Evolutionary conservation across 1,139 yeast species (phyloP), one percentile per base, ranked within the genome.

Genomic region (Blastobotrys raffinosifermentans): DNA sequence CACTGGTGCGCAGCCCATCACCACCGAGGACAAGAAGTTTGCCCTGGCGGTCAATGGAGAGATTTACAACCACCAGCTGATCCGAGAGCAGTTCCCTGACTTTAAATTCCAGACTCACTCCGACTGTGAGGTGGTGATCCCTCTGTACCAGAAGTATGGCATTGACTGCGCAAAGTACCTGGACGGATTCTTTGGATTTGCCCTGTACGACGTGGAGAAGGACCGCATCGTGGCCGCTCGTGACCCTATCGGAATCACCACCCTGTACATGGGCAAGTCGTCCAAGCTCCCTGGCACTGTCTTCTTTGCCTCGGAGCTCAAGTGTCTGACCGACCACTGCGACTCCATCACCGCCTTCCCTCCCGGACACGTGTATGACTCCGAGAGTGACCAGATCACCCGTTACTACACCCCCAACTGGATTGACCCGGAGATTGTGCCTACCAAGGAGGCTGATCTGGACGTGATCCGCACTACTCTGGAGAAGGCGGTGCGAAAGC

Each of bases 121-220:
- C 31, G 99, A 91, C 66, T 91, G 98, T 75, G 99, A 91, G 69
- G 91, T 95, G 40, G 89, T 91, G 65, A 86, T 91, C 52, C 98
- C 98, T 37, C 70, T 91, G 51, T 85, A 81, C 62, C 70, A 80
- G 61, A 86, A 89, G 67, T 81, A 85, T 61, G 98, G 73, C 55
- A 64, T 75, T 40, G 97, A 87, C 46, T 89, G 96, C 46, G 96
- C 98, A 58, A 84, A 85, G 62, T 58, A 85, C 62, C 72, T 91
- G 57, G 98, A 91, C 61, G 99, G 99, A 61, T 89, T 91, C 96
- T 91, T 91, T 60, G 97, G 96, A 30, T 91, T 86, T 72, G 95
- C 81, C 26, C 69, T 91, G 43, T 83, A 87, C 63, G 98, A 91
- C 66, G 78, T 80, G 50, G 67, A 76, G 59, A 69, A 73, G 44